A percentile compares a stretch with the other conserved stretches of the same genome.
phyloP scores from a whole-genome alignment of 1,284 basidiomycete species.

The Apiotrichum veenhuisii region DNA sequence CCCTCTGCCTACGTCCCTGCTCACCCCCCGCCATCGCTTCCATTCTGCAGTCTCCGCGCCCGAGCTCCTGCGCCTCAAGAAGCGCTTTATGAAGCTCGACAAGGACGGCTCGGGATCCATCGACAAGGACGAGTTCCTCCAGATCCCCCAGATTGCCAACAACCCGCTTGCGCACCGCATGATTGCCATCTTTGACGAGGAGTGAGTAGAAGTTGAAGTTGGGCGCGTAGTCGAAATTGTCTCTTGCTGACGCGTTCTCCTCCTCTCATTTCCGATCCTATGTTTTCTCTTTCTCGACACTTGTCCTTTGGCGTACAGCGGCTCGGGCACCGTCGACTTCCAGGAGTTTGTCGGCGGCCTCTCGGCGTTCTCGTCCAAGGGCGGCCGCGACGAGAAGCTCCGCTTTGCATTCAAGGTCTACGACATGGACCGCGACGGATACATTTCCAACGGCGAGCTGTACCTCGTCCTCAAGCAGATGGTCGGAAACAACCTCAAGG shows the following conservation, averaged over 20 bases:
- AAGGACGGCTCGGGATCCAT: conserved; percentile 97
- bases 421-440: conserved; percentile 95
- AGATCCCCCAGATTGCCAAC: conserved; percentile 97
- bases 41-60: conserved; percentile 70
- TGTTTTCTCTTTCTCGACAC: too few relatives aligned
- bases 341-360: conserved; percentile 97
- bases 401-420: conserved; percentile 97
- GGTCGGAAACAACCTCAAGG: conserved; percentile 98
- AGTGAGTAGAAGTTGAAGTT: conserved; percentile 59
- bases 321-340: conserved; percentile 97
- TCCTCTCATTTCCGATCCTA: not conserved
- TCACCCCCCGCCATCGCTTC: not conserved
- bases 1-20: not conserved
- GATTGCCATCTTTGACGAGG: conserved; percentile 99
- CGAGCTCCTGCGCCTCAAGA: conserved; percentile 91
- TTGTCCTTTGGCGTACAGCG: conserved; percentile 54
- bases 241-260: not conserved
- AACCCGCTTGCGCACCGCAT: conserved; percentile 94
- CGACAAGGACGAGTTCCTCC: conserved; percentile 96
- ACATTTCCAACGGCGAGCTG: conserved; percentile 97
- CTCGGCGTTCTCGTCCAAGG: conserved; percentile 94
- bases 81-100: conserved; percentile 99
- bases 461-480: conserved; percentile 99
- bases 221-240: not conserved
- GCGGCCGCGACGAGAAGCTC: conserved; percentile 93